Evolutionary conservation across 805 yeast genomes (phyloP), one percentile per base, ranked within the genome.

Genomic region (Priceomyces fermenticarens): DNA sequence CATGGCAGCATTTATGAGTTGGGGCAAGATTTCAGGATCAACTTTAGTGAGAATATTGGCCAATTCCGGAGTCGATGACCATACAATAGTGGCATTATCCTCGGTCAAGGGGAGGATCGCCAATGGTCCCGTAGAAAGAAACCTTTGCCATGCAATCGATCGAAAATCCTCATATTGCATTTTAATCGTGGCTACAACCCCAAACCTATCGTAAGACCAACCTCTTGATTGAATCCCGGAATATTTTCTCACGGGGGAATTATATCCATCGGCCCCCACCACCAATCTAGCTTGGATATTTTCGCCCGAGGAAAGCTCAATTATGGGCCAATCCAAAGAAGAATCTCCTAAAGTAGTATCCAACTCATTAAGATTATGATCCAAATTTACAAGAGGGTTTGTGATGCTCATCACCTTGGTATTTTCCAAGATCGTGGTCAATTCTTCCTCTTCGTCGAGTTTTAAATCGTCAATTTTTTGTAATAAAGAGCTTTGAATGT

Each of bases 231-330:
- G 83, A 41, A 93, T 89, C 2, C 78, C 81, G 0, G 97, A 84
- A 55, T 76, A 90, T 47, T 76, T 73, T 36, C 97, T 75, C 4
- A 86, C 98, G 0, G 97, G 97, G 1, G 97, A 89, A 60, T 89
- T 88, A 60, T 81, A 88, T 1, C 99, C 99, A 60, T 93, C 99
- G 30, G 97, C 96, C 7, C 99, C 99, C 11, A 93, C 79, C 14
- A 90, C 67, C n/a, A 90, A 69, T 40, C 96, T 72, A 0, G 96
- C 76, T 53, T 78, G 77, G 38, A 83, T 70, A 10, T 55, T 48
- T 10, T 77, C 75, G 1, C 96, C 97, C 46, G 76, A 77, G 10
- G 78, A 76, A 10, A 90, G 67, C 17, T 75, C 68, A 10, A 91
- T 81, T 7, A 80, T 56, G 1, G 97, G 97, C 96, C 97, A 88